phyloP scores from a whole-genome alignment of 495 filamentous ascomycete species.

The Aspergillus affinis region DNA sequence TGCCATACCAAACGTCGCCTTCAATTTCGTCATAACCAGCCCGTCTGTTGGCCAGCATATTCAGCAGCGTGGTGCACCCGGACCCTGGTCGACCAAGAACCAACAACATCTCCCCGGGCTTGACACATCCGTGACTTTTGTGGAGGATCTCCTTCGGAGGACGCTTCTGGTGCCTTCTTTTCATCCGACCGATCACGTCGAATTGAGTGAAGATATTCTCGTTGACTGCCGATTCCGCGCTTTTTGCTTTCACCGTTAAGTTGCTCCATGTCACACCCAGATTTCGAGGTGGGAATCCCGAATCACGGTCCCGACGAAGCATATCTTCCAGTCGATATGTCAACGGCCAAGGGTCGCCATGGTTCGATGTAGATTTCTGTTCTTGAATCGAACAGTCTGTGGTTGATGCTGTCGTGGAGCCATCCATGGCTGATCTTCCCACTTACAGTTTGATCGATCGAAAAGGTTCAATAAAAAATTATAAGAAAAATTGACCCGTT shows the following conservation, averaged over 20 bases:
- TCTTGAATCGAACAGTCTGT: neutral
- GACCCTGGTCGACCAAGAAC: slow-evolving; percentile 61
- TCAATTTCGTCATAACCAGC: neutral
- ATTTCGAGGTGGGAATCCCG: neutral
- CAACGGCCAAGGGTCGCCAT: neutral
- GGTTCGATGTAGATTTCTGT: neutral
- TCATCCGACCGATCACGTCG: neutral
- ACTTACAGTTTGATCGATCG: neutral
- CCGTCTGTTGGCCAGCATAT: neutral
- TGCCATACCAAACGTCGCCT: neutral
- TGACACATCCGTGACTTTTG: slow-evolving; percentile 14
- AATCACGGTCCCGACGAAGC: neutral
- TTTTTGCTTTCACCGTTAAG: slow-evolving; percentile 1
- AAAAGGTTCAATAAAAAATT: neutral
- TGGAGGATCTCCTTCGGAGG: neutral
- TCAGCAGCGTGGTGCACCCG: slow-evolving; percentile 57
- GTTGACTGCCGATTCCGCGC: neutral
- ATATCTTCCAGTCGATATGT: neutral
- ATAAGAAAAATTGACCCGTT: neutral
- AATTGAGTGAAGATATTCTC: slow-evolving; percentile 5
- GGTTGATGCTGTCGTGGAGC: neutral
- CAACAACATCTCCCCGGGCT: slow-evolving; percentile 36
- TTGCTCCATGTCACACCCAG: slow-evolving; percentile 5
- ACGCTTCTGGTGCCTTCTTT: no score
- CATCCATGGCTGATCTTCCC: neutral